Conservation (phyloP, 108 stramenopile genomes). For the Nitzschia sp. region DNA sequence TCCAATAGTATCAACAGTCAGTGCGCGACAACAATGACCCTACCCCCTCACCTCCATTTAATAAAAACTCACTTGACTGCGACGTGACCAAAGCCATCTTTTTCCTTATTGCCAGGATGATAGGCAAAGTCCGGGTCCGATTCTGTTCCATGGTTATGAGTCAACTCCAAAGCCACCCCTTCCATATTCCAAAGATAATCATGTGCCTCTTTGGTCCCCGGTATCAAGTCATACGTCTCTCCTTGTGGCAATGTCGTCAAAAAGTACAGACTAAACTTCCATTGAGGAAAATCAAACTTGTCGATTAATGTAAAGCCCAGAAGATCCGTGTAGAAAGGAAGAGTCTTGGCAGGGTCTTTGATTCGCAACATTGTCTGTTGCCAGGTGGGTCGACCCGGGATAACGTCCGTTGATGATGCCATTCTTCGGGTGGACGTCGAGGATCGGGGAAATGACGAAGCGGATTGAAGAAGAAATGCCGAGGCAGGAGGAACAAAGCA, state of each 20-base stretch:
- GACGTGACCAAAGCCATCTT: slow-evolving; percentile 64
- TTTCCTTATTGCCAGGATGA: slow-evolving; percentile 90
- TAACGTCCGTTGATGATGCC: slow-evolving; percentile 17
- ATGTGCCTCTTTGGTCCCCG: slow-evolving; percentile 82
- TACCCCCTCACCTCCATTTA: neutral
- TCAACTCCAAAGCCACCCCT: slow-evolving; percentile 86
- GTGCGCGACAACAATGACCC: neutral
- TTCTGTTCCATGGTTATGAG: slow-evolving; percentile 93
- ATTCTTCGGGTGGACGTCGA: neutral
- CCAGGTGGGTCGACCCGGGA: slow-evolving; percentile 88
- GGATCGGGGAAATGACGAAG: neutral
- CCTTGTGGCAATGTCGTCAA: slow-evolving; percentile 66
- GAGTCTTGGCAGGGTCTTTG: slow-evolving; percentile 67
- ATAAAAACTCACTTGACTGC: slow-evolving; percentile 38
- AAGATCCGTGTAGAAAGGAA: slow-evolving; percentile 70
- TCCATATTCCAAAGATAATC: slow-evolving; percentile 86
- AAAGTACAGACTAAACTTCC: slow-evolving; percentile 78
- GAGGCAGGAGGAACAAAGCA: neutral
- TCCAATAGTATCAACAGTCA: too few species aligned
- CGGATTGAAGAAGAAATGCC: neutral
- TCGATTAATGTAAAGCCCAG: slow-evolving; percentile 85
- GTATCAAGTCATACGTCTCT: slow-evolving; percentile 56
- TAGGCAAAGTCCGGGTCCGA: slow-evolving; percentile 53
- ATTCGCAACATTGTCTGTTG: slow-evolving; percentile 91
- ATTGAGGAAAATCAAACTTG: slow-evolving; percentile 81